Conservation (phyloP, 179 eudicot species). For the Spinacia oleracea region DNA sequence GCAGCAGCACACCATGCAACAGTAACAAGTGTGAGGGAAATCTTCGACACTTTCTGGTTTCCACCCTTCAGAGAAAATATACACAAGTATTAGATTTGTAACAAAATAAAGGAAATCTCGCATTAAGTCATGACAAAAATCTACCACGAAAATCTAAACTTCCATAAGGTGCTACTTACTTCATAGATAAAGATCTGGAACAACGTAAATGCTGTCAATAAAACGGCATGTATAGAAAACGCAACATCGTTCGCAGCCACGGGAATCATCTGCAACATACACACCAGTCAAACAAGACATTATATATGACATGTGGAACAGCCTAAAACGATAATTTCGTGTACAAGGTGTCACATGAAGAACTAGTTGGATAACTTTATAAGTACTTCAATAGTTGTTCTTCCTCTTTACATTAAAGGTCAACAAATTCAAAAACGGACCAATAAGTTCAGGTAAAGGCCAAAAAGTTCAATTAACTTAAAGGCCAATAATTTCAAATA, state of each 20-base stretch:
- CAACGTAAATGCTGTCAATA: slow-evolving; percentile 66
- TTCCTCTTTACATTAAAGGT: no score
- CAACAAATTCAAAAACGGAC: no score
- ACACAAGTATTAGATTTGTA: slow-evolving; percentile 7
- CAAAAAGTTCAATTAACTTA: no score
- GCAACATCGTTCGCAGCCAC: slow-evolving; percentile 98
- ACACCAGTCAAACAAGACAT: not conserved
- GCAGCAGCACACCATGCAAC: slow-evolving; percentile 61
- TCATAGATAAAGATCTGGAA: slow-evolving; percentile 85
- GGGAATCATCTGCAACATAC: slow-evolving; percentile 79
- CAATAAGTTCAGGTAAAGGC: no score
- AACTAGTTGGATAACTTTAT: not conserved
- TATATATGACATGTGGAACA: not conserved
- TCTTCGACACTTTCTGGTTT: slow-evolving; percentile 71
- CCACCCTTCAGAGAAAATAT: slow-evolving; percentile 56
- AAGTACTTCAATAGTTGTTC: not conserved
- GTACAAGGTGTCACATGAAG: not conserved
- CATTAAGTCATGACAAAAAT: not conserved
- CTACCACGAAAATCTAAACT: not conserved
- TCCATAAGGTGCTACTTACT: slow-evolving; percentile 40
- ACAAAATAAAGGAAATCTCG: not conserved
- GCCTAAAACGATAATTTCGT: not conserved
- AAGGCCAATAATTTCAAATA: no score
- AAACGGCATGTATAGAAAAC: slow-evolving; percentile 83
- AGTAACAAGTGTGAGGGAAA: slow-evolving; percentile 45